Evolutionary conservation across 306 rosid genomes (phyloP).

Genomic region (Cucurbita maxima): DNA sequence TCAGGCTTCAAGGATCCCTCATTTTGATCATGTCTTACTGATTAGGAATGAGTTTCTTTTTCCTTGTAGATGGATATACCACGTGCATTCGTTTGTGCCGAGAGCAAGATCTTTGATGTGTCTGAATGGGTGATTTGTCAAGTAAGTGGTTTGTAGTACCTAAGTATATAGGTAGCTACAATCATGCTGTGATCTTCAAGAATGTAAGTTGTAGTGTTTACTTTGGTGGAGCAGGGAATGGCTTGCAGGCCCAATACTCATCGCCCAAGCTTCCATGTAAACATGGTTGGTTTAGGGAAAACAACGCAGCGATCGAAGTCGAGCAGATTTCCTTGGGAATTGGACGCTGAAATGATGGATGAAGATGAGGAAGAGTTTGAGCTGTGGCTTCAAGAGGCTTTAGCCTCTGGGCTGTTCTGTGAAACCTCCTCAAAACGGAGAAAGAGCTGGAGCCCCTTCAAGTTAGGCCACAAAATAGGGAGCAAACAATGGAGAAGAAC

Average conservation of each 20-base stretch:
- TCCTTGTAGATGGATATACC: constrained; percentile 81
- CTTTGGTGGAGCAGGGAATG: constrained; percentile 58
- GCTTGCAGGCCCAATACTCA: constrained; percentile 96
- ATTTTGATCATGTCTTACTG: neutral
- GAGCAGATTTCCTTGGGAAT: constrained; percentile 85
- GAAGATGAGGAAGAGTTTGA: constrained; percentile 92
- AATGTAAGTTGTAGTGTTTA: neutral
- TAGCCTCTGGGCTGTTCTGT: constrained; percentile 81
- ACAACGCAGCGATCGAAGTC: constrained; percentile 55
- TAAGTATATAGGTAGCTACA: neutral
- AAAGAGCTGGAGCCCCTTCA: constrained; percentile 98
- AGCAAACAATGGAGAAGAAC: constrained; percentile 95
- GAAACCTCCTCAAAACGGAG: constrained; percentile 80
- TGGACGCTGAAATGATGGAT: constrained; percentile 92
- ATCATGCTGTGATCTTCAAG: neutral
- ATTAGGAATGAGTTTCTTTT: neutral
- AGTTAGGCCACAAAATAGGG: constrained; percentile 61
- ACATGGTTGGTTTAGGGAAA: constrained; percentile 95
- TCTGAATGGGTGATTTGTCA: constrained; percentile 99
- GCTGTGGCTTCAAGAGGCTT: constrained; percentile 93
- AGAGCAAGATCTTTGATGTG: constrained; percentile 91
- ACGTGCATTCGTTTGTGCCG: constrained; percentile 95
- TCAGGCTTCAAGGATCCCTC: neutral
- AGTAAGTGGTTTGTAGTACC: constrained; percentile 28
- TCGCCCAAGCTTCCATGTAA: constrained; percentile 89